Percentiles rank a stretch among this genome's conserved stretches.
These are phyloP conservation scores for Haplosporangium gracile DNA, from an alignment of 192 early-diverging fungal genomes.

Conservation along the genomic window DNA sequence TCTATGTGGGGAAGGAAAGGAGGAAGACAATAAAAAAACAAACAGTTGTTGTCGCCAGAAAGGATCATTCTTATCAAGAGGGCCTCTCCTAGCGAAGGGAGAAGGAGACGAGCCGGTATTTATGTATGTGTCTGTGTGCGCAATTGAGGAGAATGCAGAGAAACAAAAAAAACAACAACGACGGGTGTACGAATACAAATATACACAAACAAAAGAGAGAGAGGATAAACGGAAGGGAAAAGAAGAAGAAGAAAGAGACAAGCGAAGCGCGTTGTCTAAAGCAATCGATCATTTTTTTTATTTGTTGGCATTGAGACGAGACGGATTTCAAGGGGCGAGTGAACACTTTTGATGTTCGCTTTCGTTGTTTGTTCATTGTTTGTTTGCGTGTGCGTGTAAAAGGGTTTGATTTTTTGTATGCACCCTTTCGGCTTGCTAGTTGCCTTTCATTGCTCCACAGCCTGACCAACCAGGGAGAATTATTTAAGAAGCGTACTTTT, in stretches of 20 bases:
- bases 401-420: neutral
- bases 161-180: neutral
- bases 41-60: neutral
- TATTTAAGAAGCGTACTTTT: neutral
- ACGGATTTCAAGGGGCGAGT: neutral
- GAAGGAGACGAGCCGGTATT: neutral
- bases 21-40: neutral
- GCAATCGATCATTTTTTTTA: neutral
- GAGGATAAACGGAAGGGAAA: neutral
- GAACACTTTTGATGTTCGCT: neutral
- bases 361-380: neutral
- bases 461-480: neutral
- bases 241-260: neutral
- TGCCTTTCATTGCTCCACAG: neutral
- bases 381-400: neutral
- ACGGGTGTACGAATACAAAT: neutral
- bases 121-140: neutral
- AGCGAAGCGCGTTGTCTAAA: neutral
- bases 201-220: neutral
- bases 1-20: neutral
- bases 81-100: neutral
- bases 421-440: neutral
- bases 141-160: neutral
- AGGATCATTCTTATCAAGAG: neutral
- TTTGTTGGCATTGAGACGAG: neutral